These are phyloP conservation scores for Apophysomyces trapeziformis DNA, from an alignment of 371 early-diverging fungal genomes.

Conservation along the genomic window DNA sequence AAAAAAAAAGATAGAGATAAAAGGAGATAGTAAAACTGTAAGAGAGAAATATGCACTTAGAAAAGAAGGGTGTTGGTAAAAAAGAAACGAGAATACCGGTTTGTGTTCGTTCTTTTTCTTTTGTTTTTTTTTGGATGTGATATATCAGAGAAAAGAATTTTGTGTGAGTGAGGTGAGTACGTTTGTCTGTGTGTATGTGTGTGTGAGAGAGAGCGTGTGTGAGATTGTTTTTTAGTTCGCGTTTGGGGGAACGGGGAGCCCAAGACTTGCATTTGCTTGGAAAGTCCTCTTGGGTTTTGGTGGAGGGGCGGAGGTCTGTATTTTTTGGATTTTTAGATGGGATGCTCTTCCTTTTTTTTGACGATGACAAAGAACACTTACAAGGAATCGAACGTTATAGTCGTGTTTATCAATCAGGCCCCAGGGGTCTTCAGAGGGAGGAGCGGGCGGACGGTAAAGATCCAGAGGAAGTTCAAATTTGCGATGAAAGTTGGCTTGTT, in stretches of 20 bases:
- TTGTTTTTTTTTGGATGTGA: neutral
- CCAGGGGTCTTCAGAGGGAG: slow-evolving; percentile 10
- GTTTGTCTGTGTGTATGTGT: too few relatives aligned
- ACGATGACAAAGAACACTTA: neutral
- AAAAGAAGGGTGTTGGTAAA: neutral
- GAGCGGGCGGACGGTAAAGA: slow-evolving; percentile 28
- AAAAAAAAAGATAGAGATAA: neutral
- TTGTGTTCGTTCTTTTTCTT: neutral
- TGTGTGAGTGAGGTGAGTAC: too few relatives aligned
- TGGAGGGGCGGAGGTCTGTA: slow-evolving; percentile 8
- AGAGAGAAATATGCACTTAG: neutral
- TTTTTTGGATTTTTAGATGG: neutral
- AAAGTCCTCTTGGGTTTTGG: slow-evolving; percentile 14
- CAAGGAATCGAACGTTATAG: slow-evolving; percentile 14
- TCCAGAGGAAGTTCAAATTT: slow-evolving; percentile 18
- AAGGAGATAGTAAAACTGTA: neutral
- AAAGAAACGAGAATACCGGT: neutral
- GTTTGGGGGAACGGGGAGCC: slow-evolving; percentile 1
- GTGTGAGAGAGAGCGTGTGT: too few relatives aligned
- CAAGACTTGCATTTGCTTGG: slow-evolving; percentile 4
- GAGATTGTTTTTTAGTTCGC: neutral
- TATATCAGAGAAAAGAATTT: too few relatives aligned
- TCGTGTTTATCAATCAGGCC: slow-evolving; percentile 14
- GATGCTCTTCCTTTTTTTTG: neutral
- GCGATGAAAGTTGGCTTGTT: slow-evolving; percentile 3